Evolutionary conservation across 2,329 filamentous ascomycete genomes (phyloP), one percentile per base, ranked within the genome.

Genomic region (Aspergillus fumigatiaffinis): DNA sequence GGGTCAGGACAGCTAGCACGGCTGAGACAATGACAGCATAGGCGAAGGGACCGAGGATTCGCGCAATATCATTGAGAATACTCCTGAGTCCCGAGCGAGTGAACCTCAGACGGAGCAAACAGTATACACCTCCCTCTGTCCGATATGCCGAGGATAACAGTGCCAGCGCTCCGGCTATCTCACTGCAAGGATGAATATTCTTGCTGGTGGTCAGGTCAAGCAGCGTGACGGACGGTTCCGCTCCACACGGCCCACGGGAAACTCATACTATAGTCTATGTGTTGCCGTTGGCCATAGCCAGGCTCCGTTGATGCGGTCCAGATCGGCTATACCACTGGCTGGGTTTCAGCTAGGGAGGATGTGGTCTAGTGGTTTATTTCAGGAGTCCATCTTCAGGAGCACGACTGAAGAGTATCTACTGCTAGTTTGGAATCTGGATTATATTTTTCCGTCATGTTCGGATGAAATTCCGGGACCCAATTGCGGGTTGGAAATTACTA

Each of bases 141-240:
- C 57, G 54, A 51, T 51, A 29, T 54, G 29, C 57, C 57, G 51
- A 54, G 57, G 57, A 48, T 52, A 59, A 32, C 46, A 35, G 53
- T 28, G 29, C 23, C 23, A 35, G n/a, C 20, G 14, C 42, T 50
- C 23, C 53, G 32, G 32, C 14, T 38, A 38, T 38, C 32, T 17
- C 32, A 17, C 5, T 38, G 32, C n/a, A 20, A 46, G 42, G 42
- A 46, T 46, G 42, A 46, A 46, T 46, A 10, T 46, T 46, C 20
- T 46, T 46, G 20, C 42, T 46, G 20, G 8, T 10, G 42, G 14
- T 38, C 41, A 21, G 20, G 41, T 44, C 41, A 47, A 23, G 12
- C 14, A 26, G 10, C 21, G 17, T 47, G 44, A 47, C 23, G 12
- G 44, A 23, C 8, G 21, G 21, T 10, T 47, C 35, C 35, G 17